A percentile compares a stretch with the other conserved stretches of the same genome.
Evolutionary conservation across 2,329 filamentous ascomycete genomes (phyloP).

Genomic region (Colletotrichum tropicicola): DNA sequence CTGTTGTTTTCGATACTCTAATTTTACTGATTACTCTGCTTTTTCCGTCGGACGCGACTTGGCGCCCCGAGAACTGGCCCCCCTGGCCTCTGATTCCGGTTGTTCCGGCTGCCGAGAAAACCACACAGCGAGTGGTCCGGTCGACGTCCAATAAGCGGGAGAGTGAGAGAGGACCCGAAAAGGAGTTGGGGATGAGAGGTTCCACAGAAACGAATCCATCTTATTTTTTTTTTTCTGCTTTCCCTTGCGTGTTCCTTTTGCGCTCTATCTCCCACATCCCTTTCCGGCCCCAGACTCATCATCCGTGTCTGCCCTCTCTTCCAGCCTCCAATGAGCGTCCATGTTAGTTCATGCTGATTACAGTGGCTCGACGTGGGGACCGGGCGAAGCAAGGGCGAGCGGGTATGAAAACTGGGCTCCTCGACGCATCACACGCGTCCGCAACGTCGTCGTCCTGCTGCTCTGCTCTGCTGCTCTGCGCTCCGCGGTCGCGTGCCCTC

Average conservation of each 20-base stretch:
- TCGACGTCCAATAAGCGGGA: neutral
- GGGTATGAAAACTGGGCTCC: neutral
- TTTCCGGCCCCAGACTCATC: no score
- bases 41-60: conserved; percentile 1
- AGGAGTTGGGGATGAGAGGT: neutral
- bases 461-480: neutral
- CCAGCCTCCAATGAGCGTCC: no score
- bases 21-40: neutral
- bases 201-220: conserved; percentile 5
- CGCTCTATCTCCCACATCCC: conserved; percentile 17
- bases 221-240: neutral
- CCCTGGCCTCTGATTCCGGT: conserved; percentile 9
- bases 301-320: no score
- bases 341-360: conserved; percentile 3
- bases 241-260: no score
- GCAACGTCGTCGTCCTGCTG: neutral
- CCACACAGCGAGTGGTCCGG: neutral
- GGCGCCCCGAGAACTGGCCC: neutral
- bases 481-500: conserved; percentile 21
- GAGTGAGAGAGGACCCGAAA: neutral
- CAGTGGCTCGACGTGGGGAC: neutral
- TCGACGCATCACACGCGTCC: no score
- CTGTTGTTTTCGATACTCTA: conserved; percentile 5
- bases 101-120: conserved; percentile 27
- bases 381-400: neutral